These are phyloP conservation scores for Aristolochia fimbriata DNA, from an alignment of 164 flowering plant species.

Conservation along the genomic window DNA sequence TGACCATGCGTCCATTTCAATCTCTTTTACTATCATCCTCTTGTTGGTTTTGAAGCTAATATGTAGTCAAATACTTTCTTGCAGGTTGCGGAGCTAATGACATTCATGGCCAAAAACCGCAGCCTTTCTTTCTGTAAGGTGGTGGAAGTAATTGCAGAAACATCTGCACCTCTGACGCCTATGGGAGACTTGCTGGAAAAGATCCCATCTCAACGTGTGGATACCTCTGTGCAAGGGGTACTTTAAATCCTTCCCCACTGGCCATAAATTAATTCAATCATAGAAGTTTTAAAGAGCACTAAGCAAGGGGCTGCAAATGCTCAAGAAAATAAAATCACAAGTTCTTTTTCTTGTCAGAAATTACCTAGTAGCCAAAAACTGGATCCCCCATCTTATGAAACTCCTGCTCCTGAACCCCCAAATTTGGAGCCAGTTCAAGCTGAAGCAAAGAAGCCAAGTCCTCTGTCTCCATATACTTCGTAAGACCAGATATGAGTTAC, in stretches of 20 bases:
- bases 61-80: not conserved
- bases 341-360: conserved; percentile 27
- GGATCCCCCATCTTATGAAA: conserved; percentile 21
- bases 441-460: conserved; percentile 16
- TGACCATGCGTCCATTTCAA: not conserved
- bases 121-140: conserved; percentile 75
- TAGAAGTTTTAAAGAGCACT: not conserved
- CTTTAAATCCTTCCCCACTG: not conserved
- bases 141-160: conserved; percentile 94
- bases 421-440: conserved; percentile 20
- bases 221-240: conserved; percentile 33
- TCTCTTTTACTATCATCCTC: not conserved
- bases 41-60: not conserved
- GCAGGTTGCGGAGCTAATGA: conserved; percentile 91
- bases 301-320: not conserved
- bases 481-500: conserved; percentile 23
- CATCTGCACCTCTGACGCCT: conserved; percentile 77
- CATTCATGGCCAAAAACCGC: conserved; percentile 74
- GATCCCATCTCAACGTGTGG: conserved; percentile 59
- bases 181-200: conserved; percentile 66
- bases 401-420: conserved; percentile 18
- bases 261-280: not conserved
- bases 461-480: conserved; percentile 63
- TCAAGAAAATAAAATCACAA: not conserved
- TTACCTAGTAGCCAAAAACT: conserved; percentile 12